Evolutionary conservation across 176 grass and related monocot species (phyloP), one percentile per base, ranked within the genome.

Genomic region (Cocos nucifera): DNA sequence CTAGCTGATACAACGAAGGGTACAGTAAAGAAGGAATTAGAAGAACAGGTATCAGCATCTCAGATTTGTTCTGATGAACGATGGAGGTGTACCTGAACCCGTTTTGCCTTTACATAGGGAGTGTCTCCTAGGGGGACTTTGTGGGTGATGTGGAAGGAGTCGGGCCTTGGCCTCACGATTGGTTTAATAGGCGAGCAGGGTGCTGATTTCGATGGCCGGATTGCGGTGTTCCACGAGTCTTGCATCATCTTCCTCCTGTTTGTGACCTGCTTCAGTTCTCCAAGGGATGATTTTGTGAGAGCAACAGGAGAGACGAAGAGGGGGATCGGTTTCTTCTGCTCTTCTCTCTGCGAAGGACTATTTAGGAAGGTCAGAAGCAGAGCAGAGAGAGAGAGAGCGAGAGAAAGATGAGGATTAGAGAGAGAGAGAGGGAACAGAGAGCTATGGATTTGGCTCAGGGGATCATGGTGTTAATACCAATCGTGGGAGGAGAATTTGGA

Each of bases 51-150:
- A 51, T 44, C 10, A 27, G 29, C 50, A 63, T 5, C 22, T 14
- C 21, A 22, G 14, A 44, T 14, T 44, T 10, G 35, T 44, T 44
- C 6, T 14, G 8, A 12, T 44, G 35, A 44, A 44, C 35, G 65
- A 16, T 17, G 15, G 5, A 21, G 14, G 16, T 54, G 35, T 77
- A 97, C 93, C 93, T 97, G 93, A 53, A 97, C 93, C 52, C 78
- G 75, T 50, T 97, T 97, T 51, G 93, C 93, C 5, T 80, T 65
- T 17, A 97, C 93, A 55, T 98, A 98, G n/a, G 87, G 87, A 9
- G 84, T 83, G 76, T 98, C 87, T 49, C 87, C 93, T 53, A 85
- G 69, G 32, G 93, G 93, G 39, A 98, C 88, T 78, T 98, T 98
- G 81, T 92, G 93, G 39, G 73, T 74, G 61, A 83, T 70, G 53